A percentile compares a stretch with the other conserved stretches of the same genome.
These are phyloP conservation scores for Trametes gibbosa DNA, from an alignment of 768 basidiomycete species.

Conservation along the genomic window DNA sequence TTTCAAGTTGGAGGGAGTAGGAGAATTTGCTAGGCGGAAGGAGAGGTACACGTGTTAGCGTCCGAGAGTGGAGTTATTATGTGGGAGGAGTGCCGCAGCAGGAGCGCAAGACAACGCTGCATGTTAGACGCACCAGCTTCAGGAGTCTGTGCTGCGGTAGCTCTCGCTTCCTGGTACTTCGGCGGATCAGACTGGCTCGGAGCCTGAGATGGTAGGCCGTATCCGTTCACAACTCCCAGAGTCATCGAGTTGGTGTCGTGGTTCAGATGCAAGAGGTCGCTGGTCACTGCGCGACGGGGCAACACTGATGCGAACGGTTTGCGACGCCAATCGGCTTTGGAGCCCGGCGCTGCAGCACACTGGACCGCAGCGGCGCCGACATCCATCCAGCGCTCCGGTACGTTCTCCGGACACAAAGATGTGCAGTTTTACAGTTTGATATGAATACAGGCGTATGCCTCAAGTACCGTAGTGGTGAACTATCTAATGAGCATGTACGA, in stretches of 20 bases:
- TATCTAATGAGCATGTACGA: background rate
- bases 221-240: background rate
- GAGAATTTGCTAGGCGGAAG: constrained; percentile 21
- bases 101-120: background rate
- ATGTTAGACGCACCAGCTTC: background rate
- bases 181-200: too few relatives aligned
- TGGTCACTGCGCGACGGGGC: background rate
- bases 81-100: constrained; percentile 10
- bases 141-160: constrained; percentile 11
- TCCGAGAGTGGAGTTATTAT: constrained; percentile 4
- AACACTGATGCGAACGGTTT: background rate
- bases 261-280: background rate
- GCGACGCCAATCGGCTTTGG: constrained; percentile 5
- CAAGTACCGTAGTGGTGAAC: background rate
- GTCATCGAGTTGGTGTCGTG: constrained; percentile 5
- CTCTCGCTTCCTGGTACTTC: too few relatives aligned
- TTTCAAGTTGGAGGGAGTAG: constrained; percentile 30
- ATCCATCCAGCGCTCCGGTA: background rate
- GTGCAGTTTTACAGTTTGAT: background rate
- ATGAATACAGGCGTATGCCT: background rate
- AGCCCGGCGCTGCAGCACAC: background rate
- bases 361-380: background rate
- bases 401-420: background rate
- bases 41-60: constrained; percentile 26
- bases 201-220: background rate